These are phyloP conservation scores for Curvularia spicifera DNA, from an alignment of 2,329 filamentous ascomycete species.

Conservation along the genomic window DNA sequence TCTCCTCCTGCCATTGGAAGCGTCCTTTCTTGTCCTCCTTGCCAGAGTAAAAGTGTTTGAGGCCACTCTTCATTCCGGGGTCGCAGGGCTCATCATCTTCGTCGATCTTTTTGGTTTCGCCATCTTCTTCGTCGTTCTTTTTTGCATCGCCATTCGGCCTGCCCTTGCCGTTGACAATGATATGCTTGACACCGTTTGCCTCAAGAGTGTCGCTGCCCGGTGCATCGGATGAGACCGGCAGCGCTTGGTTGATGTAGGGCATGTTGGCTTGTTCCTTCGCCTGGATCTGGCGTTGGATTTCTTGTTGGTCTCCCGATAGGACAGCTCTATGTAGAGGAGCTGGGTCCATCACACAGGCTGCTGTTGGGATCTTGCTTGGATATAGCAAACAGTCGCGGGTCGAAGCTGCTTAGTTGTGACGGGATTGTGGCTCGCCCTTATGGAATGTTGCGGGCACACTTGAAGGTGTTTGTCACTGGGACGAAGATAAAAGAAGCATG, in stretches of 20 bases:
- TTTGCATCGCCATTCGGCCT: constrained; percentile 3
- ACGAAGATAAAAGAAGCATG: neutral
- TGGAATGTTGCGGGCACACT: neutral
- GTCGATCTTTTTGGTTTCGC: constrained; percentile 19
- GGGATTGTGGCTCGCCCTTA: neutral
- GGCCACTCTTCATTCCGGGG: constrained; percentile 50
- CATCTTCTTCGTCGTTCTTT: constrained; percentile 17
- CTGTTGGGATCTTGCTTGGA: neutral
- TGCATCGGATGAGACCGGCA: constrained; percentile 12
- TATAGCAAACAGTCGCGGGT: neutral
- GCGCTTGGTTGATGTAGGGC: no score
- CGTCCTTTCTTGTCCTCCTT: constrained; percentile 50
- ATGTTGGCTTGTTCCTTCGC: no score
- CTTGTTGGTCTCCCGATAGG: no score
- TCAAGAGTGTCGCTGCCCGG: constrained; percentile 9
- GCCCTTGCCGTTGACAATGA: constrained; percentile 21
- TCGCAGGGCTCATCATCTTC: constrained; percentile 26
- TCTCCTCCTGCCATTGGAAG: constrained; percentile 47
- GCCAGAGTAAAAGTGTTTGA: constrained; percentile 58
- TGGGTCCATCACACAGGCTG: neutral
- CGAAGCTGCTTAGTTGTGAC: neutral
- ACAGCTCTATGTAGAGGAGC: no score
- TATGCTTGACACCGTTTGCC: constrained; percentile 21
- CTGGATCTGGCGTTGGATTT: no score
- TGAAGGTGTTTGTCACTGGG: neutral